phyloP scores from a whole-genome alignment of 352 stramenopile genomes.

The Saprolegnia parasitica region DNA sequence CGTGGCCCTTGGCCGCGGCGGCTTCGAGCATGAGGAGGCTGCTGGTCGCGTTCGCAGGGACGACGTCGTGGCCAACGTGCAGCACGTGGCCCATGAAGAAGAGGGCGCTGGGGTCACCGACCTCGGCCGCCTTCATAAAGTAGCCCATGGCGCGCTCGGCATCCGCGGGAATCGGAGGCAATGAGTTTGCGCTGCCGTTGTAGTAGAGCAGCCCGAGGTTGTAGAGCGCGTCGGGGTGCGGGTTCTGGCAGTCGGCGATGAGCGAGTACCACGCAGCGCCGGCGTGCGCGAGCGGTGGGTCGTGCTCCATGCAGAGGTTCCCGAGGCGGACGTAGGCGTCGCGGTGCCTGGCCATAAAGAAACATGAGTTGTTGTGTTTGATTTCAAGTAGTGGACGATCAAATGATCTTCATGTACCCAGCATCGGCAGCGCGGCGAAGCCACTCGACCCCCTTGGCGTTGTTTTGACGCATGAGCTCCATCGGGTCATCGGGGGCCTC shows the following conservation, averaged over 20 bases:
- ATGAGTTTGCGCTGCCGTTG: conserved; percentile 2
- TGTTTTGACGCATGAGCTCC: conserved; percentile 33
- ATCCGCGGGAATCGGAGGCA: conserved; percentile 52
- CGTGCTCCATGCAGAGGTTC: conserved; percentile 73
- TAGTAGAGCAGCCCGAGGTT: conserved; percentile 80
- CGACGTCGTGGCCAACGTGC: conserved; percentile 69
- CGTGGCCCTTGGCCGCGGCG: conserved; percentile 62
- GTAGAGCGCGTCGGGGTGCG: conserved; percentile 76
- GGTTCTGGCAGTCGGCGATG: conserved; percentile 44
- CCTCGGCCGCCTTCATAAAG: conserved; percentile 71
- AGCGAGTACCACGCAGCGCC: conserved; percentile 72
- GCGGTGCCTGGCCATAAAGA: conserved; percentile 56
- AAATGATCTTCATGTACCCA: conserved; percentile 35
- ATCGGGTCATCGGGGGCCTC: conserved; percentile 34
- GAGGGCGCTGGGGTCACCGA: conserved; percentile 69
- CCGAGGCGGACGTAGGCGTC: conserved; percentile 77
- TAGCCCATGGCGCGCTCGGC: conserved; percentile 60
- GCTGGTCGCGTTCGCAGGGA: conserved; percentile 56
- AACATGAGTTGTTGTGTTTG: too few relatives aligned
- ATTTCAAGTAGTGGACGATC: too few relatives aligned
- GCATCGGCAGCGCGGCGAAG: conserved; percentile 71
- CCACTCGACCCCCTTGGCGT: conserved; percentile 73
- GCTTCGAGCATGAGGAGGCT: conserved; percentile 73
- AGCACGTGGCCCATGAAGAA: conserved; percentile 84
- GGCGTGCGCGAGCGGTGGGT: conserved; percentile 63